phyloP scores from a whole-genome alignment of 2,329 filamentous ascomycete genomes.

The Hypoxylon rubiginosum region DNA sequence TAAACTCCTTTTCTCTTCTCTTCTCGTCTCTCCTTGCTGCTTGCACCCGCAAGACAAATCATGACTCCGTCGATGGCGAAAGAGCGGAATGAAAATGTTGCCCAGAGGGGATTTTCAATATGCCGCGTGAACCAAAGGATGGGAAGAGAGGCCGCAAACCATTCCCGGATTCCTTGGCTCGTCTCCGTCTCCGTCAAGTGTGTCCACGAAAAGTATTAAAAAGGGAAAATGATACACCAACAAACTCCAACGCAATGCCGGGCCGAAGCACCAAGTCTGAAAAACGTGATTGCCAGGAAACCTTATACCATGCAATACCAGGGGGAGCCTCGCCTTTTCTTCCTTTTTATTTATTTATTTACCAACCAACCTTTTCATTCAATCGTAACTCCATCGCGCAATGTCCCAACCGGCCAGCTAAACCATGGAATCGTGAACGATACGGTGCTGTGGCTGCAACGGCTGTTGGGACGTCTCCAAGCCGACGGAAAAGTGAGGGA shows the following conservation, averaged over 20 bases:
- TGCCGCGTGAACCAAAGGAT: conserved; percentile 9
- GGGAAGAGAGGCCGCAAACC: not conserved
- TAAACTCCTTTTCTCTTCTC: conserved; percentile 27
- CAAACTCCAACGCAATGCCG: conserved; percentile 53
- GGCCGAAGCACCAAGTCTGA: conserved; percentile 45
- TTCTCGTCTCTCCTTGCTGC: not conserved
- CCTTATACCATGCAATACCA: conserved; percentile 45
- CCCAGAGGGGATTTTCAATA: conserved; percentile 14
- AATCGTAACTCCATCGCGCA: conserved; percentile 42
- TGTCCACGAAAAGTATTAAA: conserved; percentile 44
- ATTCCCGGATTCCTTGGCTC: not conserved
- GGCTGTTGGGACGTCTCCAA: conserved; percentile 39
- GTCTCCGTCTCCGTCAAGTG: conserved; percentile 36
- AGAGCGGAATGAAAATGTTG: not conserved
- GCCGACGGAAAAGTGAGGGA: conserved; percentile 52
- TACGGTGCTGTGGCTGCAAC: conserved; percentile 33
- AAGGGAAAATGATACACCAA: conserved; percentile 44
- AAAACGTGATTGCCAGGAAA: conserved; percentile 42
- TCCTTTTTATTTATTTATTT: conserved; percentile 10
- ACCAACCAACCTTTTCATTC: conserved; percentile 41
- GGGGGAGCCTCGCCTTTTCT: conserved; percentile 35
- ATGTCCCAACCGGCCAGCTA: conserved; percentile 42
- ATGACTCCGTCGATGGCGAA: conserved; percentile 1
- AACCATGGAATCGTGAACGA: conserved; percentile 49
- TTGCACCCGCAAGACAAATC: conserved; percentile 13